Percentiles rank a stretch among this genome's conserved stretches.
Conservation (phyloP, 805 yeast genomes). For the Hemisphaericaspora nanyangensis region DNA sequence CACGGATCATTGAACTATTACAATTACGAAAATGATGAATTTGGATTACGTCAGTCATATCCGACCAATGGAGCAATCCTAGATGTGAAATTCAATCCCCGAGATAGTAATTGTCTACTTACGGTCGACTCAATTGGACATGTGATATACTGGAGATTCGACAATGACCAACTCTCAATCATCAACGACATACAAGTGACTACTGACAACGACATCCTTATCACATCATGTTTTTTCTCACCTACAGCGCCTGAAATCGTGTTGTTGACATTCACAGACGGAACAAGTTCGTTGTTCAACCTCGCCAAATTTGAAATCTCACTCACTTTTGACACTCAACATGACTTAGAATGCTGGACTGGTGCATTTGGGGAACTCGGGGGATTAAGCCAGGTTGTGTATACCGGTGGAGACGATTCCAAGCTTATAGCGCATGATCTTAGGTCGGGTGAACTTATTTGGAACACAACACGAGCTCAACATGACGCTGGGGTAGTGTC, state of each 20-base stretch:
- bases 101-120: constrained; percentile 43
- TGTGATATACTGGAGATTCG: constrained; percentile 55
- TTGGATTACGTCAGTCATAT: constrained; percentile 13
- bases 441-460: constrained; percentile 33
- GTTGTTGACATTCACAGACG: constrained; percentile 64
- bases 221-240: constrained; percentile 64
- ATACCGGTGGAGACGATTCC: constrained; percentile 91
- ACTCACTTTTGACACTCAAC: constrained; percentile 39
- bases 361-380: constrained; percentile 63
- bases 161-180: constrained; percentile 20
- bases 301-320: not conserved
- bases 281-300: constrained; percentile 43
- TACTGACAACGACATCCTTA: constrained; percentile 42
- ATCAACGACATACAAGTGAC: constrained; percentile 37
- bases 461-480: constrained; percentile 41
- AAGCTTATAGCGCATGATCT: constrained; percentile 70
- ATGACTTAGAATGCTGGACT: constrained; percentile 86
- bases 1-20: constrained; percentile 58
- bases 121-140: constrained; percentile 83
- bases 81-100: constrained; percentile 69
- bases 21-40: constrained; percentile 17
- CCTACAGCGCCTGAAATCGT: constrained; percentile 36
- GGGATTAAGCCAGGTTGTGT: constrained; percentile 53
- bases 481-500: constrained; percentile 89
- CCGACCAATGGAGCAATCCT: constrained; percentile 61